A percentile compares a stretch with the other conserved stretches of the same genome.
phyloP scores from a whole-genome alignment of 2,329 filamentous ascomycete species.

The Drechmeria coniospora region DNA sequence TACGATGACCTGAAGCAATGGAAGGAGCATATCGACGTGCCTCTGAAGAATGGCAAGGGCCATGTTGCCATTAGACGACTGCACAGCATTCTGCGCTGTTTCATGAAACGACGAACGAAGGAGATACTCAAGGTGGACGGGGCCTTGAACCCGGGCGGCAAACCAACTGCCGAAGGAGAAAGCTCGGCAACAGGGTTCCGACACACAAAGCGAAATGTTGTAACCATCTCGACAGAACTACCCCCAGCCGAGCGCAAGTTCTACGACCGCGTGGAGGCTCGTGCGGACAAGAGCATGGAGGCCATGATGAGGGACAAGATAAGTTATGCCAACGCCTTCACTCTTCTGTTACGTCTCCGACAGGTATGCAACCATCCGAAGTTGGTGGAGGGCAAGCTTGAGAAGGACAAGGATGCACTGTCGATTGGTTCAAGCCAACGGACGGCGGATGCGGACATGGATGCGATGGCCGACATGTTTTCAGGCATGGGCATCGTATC shows the following conservation, averaged over 20 bases:
- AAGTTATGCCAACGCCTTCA: conserved; percentile 88
- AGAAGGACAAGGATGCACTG: conserved; percentile 75
- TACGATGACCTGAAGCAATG: conserved; percentile 76
- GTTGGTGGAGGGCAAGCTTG: conserved; percentile 70
- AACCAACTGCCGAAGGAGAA: conserved; percentile 35
- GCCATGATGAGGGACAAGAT: conserved; percentile 74
- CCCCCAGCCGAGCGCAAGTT: conserved; percentile 68
- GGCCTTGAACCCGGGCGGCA: conserved; percentile 62
- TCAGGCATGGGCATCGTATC: conserved; percentile 65
- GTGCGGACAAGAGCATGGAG: conserved; percentile 75
- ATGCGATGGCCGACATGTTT: conserved; percentile 74
- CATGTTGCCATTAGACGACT: conserved; percentile 78
- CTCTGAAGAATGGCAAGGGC: conserved; percentile 80
- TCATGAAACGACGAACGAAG: conserved; percentile 98
- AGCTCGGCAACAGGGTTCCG: conserved; percentile 56
- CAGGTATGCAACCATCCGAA: conserved; percentile 93
- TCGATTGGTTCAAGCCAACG: conserved; percentile 43
- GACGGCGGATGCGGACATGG: conserved; percentile 49
- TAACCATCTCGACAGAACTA: conserved; percentile 65
- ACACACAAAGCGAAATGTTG: conserved; percentile 80
- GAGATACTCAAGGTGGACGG: conserved; percentile 85
- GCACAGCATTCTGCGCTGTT: conserved; percentile 72
- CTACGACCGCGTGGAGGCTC: conserved; percentile 68
- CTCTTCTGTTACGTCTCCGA: conserved; percentile 74
- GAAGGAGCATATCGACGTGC: conserved; percentile 80